These are phyloP conservation scores for Pseudozyma sp. DNA, from an alignment of 1,284 basidiomycete species.

Conservation along the genomic window DNA sequence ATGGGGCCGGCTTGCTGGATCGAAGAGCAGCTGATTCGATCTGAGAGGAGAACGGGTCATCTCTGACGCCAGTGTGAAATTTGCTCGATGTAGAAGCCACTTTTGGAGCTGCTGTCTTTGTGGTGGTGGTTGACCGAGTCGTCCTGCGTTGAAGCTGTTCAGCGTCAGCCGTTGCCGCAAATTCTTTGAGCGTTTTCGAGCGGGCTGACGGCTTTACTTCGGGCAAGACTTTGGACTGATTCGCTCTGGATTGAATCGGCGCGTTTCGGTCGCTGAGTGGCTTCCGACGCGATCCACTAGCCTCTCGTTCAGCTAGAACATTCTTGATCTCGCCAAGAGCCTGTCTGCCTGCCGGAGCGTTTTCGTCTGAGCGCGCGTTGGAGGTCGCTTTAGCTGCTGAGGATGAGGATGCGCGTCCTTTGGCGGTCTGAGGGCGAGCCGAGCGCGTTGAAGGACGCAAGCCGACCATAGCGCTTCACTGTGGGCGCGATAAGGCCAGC, in stretches of 20 bases:
- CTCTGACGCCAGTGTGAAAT: background rate
- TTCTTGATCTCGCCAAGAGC: slow-evolving; percentile 29
- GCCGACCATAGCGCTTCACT: slow-evolving; percentile 9
- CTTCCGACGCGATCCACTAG: slow-evolving; percentile 13
- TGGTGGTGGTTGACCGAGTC: too few species aligned
- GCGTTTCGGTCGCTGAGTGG: slow-evolving; percentile 33
- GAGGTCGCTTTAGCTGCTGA: slow-evolving; percentile 19
- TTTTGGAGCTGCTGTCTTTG: too few species aligned
- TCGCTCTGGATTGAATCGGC: background rate
- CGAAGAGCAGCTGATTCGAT: slow-evolving; percentile 15
- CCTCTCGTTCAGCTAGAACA: slow-evolving; percentile 6
- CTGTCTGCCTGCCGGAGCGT: slow-evolving; percentile 7
- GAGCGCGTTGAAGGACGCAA: slow-evolving; percentile 11
- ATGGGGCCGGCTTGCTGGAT: background rate
- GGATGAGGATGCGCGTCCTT: slow-evolving; percentile 15
- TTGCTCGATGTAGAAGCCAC: too few species aligned
- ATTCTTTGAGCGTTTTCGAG: too few species aligned
- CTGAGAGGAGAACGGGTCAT: slow-evolving; percentile 10
- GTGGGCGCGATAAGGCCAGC: background rate
- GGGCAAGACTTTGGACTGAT: background rate
- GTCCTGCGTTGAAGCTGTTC: too few species aligned
- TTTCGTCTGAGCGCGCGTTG: slow-evolving; percentile 19
- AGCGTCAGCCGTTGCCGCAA: too few species aligned
- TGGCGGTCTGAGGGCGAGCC: background rate
- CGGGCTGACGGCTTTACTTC: too few species aligned